These are phyloP conservation scores for Cordyceps pruinosa DNA, from an alignment of 2,329 filamentous ascomycete genomes.

Conservation along the genomic window DNA sequence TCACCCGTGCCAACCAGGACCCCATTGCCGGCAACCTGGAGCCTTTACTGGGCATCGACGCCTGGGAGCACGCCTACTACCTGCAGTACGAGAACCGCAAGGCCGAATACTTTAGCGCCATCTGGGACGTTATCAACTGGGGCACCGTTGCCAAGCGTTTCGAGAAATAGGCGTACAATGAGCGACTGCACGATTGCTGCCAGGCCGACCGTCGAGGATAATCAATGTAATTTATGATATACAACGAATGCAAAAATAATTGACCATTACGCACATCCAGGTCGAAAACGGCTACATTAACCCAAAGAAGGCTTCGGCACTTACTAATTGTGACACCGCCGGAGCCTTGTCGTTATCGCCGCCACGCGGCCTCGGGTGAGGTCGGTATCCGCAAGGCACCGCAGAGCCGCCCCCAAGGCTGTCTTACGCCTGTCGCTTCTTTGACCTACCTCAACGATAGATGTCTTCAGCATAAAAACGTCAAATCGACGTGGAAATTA, in stretches of 20 bases:
- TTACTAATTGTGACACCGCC: not conserved
- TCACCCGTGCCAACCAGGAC: conserved; percentile 80
- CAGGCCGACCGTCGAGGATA: not conserved
- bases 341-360: not conserved
- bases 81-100: conserved; percentile 96
- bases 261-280: not conserved
- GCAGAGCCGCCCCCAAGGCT: no score
- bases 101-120: conserved; percentile 87
- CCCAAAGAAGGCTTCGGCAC: not conserved
- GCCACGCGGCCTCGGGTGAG: not conserved
- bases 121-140: conserved; percentile 97
- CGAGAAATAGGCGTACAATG: conserved; percentile 33
- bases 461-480: not conserved
- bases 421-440: not conserved
- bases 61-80: conserved; percentile 96
- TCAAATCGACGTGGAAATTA: not conserved
- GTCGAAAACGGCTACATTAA: not conserved
- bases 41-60: conserved; percentile 83
- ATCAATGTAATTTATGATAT: conserved; percentile 10
- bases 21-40: conserved; percentile 76
- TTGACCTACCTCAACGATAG: not conserved
- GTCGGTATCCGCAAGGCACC: not conserved
- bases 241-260: not conserved
- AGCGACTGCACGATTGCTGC: not conserved
- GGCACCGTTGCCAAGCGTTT: conserved; percentile 78